Evolutionary conservation across 2,329 filamentous ascomycete genomes (phyloP), one percentile per base, ranked within the genome.

Genomic region (Pseudogymnoascus sp.): DNA sequence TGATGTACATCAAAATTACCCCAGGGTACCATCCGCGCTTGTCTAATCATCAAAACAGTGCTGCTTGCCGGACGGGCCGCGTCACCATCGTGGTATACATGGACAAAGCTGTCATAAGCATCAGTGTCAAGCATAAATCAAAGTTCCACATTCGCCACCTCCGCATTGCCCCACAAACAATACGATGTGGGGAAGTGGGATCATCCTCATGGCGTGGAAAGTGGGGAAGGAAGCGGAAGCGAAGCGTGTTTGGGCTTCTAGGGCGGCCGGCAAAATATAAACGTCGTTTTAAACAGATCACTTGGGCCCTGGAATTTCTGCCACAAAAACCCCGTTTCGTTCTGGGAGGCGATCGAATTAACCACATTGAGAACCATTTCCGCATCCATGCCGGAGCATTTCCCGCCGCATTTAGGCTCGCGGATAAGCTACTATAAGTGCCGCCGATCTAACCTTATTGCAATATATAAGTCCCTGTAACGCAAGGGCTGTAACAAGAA

Each of bases 401-500:
- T 55, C 45, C 45, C 25, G 45, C 45, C 45, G 45, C 33, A 55
- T 55, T 33, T 55, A 55, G 45, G 25, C 45, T 55, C 45, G 45
- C 25, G 45, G 45, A 4, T 55, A 55, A 55, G 45, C 25, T 33
- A 55, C 45, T 12, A 55, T n/a, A 55, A 55, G 45, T 55, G 45
- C 45, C 45, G 45, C 22, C 9, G 45, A 55, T 55, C 45, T 55
- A 19, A n/a, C n/a, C 33, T 11, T 55, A 55, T 33, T 55, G n/a
- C 25, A 55, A 55, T 55, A 55, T 55, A 55, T 33, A 55, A 55
- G 3, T 33, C 25, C 45, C 45, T 55, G 14, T 12, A 63, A 42
- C 22, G n/a, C 55, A 61, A 60, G 62, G 16, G 14, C 33, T 49
- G 38, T 63, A 63, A 63, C 36, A 45, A 58, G n/a, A 64, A 60